Evolutionary conservation across 768 basidiomycete genomes (phyloP), one percentile per base, ranked within the genome.

Genomic region (Tricholoma matsutake): DNA sequence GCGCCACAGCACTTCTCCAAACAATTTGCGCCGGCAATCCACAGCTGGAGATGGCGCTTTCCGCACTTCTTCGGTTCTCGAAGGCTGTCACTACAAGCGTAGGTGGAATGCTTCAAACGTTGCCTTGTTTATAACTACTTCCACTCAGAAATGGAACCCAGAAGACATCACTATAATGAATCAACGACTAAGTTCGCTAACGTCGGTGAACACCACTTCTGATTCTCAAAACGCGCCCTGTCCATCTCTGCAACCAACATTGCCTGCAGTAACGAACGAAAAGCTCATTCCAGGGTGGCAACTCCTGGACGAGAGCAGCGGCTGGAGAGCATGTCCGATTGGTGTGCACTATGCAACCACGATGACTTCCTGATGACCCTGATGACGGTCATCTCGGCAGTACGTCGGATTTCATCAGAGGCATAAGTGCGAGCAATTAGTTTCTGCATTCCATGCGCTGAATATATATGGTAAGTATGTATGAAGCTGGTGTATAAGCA

Each of bases 251-350:
- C 56, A 3, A 20, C 28, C 32, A 47, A 32, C 35, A n/a, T 22
- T 18, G 28, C 41, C n/a, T n/a, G 18, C n/a, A 25, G 41, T 37
- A 14, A 35, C 61, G 31, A 61, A 41, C 5, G 58, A 54, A 39
- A 55, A 58, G 22, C 52, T 75, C 6, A 70, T 74, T 1, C 61
- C 65, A 7, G 90, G 88, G 20, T 92, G 91, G 89, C 76, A 76
- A 54, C 58, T 78, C 43, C 72, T 86, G 11, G 73, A 78, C 29
- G 69, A 69, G 20, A 72, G 64, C 16, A 74, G 73, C 14, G 71
- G 72, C 37, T 91, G 91, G 91, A 79, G 75, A 63, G 79, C 86
- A 2, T 86, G 83, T 67, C 89, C 91, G 5, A 86, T 92, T 49
- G 91, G 91, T 8, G 78, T 89, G 54, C 82, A 76, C 61, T 64